phyloP scores from a whole-genome alignment of 2,329 filamentous ascomycete genomes.

The Tolypocladium ophioglossoides region DNA sequence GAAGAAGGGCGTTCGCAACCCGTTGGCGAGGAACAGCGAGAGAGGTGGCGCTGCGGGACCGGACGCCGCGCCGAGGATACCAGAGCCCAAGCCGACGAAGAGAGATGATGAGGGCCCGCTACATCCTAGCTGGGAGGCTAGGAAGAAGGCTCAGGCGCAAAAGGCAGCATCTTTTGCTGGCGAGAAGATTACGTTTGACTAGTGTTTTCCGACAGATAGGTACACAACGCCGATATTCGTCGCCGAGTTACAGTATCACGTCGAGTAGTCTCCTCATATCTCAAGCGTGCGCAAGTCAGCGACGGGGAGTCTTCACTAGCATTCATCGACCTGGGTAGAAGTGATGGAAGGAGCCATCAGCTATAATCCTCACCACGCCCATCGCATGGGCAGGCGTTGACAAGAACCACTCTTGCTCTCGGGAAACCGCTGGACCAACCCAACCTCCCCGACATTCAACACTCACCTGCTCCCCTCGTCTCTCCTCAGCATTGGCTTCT shows the following conservation, averaged over 20 bases:
- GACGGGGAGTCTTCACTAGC: background rate
- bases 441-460: background rate
- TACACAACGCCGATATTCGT: background rate
- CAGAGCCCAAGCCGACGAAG: constrained; percentile 20
- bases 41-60: background rate
- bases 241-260: background rate
- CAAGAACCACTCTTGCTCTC: background rate
- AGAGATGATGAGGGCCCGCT: constrained; percentile 41
- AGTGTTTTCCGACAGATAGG: background rate
- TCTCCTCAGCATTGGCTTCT: background rate
- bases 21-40: constrained; percentile 11
- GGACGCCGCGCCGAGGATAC: constrained; percentile 5
- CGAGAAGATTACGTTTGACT: constrained; percentile 14
- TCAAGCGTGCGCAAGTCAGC: background rate
- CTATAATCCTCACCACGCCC: background rate
- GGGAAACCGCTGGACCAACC: too few relatives aligned
- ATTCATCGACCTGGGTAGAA: background rate
- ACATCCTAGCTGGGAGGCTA: constrained; percentile 29
- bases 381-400: background rate
- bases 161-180: constrained; percentile 10
- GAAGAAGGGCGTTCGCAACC: constrained; percentile 39
- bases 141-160: constrained; percentile 11
- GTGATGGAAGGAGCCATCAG: background rate
- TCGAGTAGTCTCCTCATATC: background rate
- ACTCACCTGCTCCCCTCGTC: background rate